phyloP scores from a whole-genome alignment of 495 filamentous ascomycete genomes.

The Copromyces sp. region DNA sequence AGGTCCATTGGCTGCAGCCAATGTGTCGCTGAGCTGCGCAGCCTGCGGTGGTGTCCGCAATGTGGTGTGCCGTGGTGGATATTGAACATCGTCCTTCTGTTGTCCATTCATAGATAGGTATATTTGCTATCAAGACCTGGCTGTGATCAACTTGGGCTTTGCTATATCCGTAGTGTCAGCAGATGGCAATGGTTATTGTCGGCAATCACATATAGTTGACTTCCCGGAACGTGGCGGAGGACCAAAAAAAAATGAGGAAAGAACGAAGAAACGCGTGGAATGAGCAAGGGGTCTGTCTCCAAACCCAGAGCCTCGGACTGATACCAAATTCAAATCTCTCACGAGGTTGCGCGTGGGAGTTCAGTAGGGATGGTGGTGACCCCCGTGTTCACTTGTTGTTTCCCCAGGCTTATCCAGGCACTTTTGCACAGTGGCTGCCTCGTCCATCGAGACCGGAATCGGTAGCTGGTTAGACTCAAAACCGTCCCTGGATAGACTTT shows the following conservation, averaged over 20 bases:
- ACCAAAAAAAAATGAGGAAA: background rate
- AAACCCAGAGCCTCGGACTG: background rate
- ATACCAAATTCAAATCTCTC: background rate
- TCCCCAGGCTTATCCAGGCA: background rate
- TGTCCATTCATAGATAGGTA: background rate
- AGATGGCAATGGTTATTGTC: background rate
- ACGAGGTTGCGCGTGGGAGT: background rate
- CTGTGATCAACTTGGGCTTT: background rate
- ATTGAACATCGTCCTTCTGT: background rate
- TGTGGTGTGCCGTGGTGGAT: background rate
- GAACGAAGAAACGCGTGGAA: background rate
- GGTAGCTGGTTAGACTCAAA: too few species aligned
- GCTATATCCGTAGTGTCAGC: background rate
- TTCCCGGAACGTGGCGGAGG: background rate
- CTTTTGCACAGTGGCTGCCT: background rate
- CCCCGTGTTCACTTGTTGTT: background rate
- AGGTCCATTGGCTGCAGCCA: slow-evolving; percentile 14
- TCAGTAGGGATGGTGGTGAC: background rate
- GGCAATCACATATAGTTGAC: background rate
- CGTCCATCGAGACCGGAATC: background rate
- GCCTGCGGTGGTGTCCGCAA: background rate
- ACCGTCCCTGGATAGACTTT: too few species aligned
- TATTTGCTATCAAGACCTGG: background rate
- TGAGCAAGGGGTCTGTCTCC: background rate
- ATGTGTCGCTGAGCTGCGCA: slow-evolving; percentile 7